Conservation (phyloP, 345 rosid species). For the Populus euphratica region DNA sequence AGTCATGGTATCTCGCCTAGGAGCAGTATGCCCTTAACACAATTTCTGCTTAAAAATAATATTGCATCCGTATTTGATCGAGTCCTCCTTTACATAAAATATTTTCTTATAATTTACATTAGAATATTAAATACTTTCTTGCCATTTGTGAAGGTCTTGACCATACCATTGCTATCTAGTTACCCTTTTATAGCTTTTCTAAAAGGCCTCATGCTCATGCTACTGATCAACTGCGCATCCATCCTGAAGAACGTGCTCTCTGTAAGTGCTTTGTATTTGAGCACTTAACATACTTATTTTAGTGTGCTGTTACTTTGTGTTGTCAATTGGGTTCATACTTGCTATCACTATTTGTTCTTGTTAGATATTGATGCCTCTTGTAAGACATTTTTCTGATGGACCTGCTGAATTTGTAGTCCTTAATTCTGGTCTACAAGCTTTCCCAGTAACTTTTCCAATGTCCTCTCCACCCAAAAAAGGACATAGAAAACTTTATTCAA, state of each 20-base stretch:
- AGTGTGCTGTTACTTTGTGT: neutral
- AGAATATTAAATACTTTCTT: neutral
- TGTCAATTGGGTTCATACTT: neutral
- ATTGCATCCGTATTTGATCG: neutral
- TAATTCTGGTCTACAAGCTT: too few species aligned
- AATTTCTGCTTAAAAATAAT: neutral
- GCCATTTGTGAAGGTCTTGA: slow-evolving; percentile 31
- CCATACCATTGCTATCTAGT: slow-evolving; percentile 37
- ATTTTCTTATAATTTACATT: neutral
- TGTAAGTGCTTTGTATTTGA: slow-evolving; percentile 28
- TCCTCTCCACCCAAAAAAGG: too few species aligned
- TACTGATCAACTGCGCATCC: slow-evolving; percentile 41
- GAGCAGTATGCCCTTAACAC: slow-evolving; percentile 34
- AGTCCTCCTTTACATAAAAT: neutral
- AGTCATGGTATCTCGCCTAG: slow-evolving; percentile 37
- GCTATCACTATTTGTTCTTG: neutral
- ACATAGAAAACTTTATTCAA: too few species aligned
- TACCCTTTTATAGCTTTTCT: slow-evolving; percentile 44
- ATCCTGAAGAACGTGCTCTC: slow-evolving; percentile 42
- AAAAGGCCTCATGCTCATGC: slow-evolving; percentile 27
- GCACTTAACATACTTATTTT: neutral
- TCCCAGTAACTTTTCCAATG: too few species aligned
- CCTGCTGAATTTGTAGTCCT: neutral
- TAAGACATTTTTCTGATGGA: neutral
- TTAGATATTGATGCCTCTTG: neutral